Evolutionary conservation across 2,329 filamentous ascomycete genomes (phyloP).

Genomic region (Ascochyta viciae-villosae): DNA sequence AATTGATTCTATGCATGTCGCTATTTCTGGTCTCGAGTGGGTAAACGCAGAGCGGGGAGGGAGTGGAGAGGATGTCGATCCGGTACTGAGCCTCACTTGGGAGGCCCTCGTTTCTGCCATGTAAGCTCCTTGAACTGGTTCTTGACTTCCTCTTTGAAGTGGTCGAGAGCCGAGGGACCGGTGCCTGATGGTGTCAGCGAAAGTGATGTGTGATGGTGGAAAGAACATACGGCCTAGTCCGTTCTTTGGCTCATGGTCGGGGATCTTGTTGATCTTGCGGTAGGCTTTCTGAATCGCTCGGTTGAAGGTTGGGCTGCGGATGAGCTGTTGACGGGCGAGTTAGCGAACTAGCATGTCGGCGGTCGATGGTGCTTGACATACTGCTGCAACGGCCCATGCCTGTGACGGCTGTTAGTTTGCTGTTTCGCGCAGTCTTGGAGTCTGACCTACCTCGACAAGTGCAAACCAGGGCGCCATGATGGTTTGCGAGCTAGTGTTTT

Average conservation of each 20-base stretch:
- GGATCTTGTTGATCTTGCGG: conserved; percentile 54
- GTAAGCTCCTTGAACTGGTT: conserved; percentile 52
- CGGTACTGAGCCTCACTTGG: conserved; percentile 18
- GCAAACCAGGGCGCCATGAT: conserved; percentile 42
- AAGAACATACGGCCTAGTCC: conserved; percentile 57
- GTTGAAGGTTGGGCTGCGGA: conserved; percentile 63
- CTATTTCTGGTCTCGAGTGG: neutral
- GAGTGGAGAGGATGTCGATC: conserved; percentile 1
- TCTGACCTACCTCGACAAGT: conserved; percentile 41
- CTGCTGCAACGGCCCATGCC: conserved; percentile 49
- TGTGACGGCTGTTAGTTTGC: conserved; percentile 34
- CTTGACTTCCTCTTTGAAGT: conserved; percentile 63
- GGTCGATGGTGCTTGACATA: conserved; percentile 24
- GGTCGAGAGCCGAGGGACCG: conserved; percentile 54
- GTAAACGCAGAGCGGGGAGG: neutral
- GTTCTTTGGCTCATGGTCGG: conserved; percentile 50
- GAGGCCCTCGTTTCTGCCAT: conserved; percentile 45
- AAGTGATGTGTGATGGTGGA: conserved; percentile 15
- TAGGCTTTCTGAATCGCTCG: conserved; percentile 60
- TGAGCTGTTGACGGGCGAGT: conserved; percentile 49
- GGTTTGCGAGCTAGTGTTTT: neutral
- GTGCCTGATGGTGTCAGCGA: conserved; percentile 28
- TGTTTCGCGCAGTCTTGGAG: neutral
- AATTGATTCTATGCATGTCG: neutral
- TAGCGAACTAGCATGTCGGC: neutral